Conservation (phyloP, 345 rosid genomes). For the Lumnitzera racemosa region DNA sequence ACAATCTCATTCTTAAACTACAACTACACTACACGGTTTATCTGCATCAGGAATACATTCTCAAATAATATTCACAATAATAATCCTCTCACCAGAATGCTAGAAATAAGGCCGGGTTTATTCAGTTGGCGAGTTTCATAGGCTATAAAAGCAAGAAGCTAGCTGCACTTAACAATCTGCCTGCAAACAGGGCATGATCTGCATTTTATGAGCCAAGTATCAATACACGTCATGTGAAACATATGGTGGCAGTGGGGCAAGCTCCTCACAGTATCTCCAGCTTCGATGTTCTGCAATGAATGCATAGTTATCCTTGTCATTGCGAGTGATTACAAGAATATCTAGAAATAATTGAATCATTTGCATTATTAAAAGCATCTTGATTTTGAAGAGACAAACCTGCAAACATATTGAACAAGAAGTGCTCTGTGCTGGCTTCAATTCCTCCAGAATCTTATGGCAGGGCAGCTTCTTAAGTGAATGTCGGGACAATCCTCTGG, state of each 20-base stretch:
- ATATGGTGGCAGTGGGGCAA: slow-evolving; percentile 63
- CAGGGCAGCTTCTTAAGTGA: slow-evolving; percentile 58
- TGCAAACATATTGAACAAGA: slow-evolving; percentile 74
- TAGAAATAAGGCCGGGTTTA: background rate
- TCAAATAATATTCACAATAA: too few relatives aligned
- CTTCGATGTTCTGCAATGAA: slow-evolving; percentile 39
- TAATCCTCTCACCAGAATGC: too few relatives aligned
- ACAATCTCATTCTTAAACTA: too few relatives aligned
- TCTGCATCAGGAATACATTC: too few relatives aligned
- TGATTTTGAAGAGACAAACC: slow-evolving; percentile 22
- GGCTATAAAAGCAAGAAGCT: slow-evolving; percentile 2
- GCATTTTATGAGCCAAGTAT: slow-evolving; percentile 67
- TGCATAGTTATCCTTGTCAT: background rate
- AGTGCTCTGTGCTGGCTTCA: slow-evolving; percentile 28
- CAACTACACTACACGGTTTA: too few relatives aligned
- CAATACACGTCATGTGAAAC: slow-evolving; percentile 77
- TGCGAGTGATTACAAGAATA: background rate
- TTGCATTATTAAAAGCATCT: background rate
- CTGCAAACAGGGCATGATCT: slow-evolving; percentile 79
- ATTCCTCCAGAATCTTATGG: slow-evolving; percentile 46
- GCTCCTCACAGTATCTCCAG: slow-evolving; percentile 58
- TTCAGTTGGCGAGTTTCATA: background rate
- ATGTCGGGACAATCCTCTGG: slow-evolving; percentile 58
- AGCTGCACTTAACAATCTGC: slow-evolving; percentile 33
- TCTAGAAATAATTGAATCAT: background rate